Evolutionary conservation across 1,284 basidiomycete genomes (phyloP).

Genomic region (Albatrellus sp.): DNA sequence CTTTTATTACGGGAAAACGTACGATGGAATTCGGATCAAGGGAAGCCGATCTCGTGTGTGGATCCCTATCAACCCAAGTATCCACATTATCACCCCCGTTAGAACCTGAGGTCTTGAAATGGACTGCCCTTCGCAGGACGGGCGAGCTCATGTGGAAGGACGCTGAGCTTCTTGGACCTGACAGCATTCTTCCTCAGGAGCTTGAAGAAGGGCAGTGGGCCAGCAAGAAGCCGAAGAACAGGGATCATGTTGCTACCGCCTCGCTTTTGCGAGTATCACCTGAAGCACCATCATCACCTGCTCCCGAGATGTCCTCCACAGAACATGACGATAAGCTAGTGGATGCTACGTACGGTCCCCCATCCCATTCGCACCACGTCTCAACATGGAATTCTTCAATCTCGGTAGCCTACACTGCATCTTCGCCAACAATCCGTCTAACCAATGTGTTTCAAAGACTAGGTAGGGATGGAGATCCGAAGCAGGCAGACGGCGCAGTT

Average conservation of each 20-base stretch:
- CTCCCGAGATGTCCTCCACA: constrained; percentile 2
- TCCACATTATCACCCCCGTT: constrained; percentile 9
- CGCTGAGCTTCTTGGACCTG: constrained; percentile 35
- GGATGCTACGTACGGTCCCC: constrained; percentile 5
- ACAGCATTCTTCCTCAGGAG: constrained; percentile 31
- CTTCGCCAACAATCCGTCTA: background rate
- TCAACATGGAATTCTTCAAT: background rate
- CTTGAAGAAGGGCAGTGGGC: constrained; percentile 29
- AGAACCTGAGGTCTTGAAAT: constrained; percentile 4
- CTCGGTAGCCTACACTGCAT: background rate
- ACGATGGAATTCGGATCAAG: background rate
- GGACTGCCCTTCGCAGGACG: constrained; percentile 8
- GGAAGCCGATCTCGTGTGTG: constrained; percentile 2
- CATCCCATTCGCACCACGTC: background rate
- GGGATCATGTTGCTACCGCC: background rate
- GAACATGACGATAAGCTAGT: constrained; percentile 5
- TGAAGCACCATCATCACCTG: constrained; percentile 1
- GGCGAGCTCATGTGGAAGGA: constrained; percentile 29
- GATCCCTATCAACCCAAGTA: constrained; percentile 12
- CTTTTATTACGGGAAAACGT: background rate
- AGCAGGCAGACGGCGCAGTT: constrained; percentile 12
- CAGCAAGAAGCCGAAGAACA: background rate
- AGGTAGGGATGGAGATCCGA: background rate
- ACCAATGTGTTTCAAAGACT: background rate
- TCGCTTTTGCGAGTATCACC: constrained; percentile 1